Conservation (phyloP, 352 stramenopile genomes). For the Pythium dissimile region DNA sequence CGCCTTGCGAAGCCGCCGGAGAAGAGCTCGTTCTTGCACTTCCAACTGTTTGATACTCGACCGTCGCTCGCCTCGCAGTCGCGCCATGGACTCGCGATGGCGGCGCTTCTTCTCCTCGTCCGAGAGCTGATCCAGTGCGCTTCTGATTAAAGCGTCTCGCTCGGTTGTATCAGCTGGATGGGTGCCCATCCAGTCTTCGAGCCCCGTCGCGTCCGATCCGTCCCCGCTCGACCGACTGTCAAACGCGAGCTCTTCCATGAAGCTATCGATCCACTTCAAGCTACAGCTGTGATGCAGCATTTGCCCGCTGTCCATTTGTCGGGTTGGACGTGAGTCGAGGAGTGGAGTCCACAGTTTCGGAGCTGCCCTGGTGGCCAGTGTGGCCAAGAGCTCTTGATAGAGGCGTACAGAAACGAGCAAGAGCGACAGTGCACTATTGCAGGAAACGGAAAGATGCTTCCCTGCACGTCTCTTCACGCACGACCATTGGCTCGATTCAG, state of each 20-base stretch:
- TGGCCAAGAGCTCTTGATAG: no score
- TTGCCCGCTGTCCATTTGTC: no score
- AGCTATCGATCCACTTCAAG: neutral
- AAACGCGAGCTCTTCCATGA: neutral
- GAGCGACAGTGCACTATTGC: no score
- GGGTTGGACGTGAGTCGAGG: no score
- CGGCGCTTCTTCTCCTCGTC: neutral
- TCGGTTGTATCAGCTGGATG: neutral
- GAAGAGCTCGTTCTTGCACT: neutral
- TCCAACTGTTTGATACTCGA: neutral
- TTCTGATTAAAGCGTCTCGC: no score
- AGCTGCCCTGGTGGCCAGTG: no score
- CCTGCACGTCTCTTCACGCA: no score
- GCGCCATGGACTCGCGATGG: conserved; percentile 8
- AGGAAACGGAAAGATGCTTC: no score
- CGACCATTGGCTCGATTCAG: no score
- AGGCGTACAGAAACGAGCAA: no score
- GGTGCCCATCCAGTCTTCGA: neutral
- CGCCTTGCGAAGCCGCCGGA: neutral
- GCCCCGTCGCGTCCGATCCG: neutral
- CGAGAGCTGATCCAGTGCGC: neutral
- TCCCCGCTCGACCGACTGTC: neutral
- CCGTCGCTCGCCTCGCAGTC: neutral
- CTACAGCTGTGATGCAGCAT: neutral
- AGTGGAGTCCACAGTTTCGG: no score